Evolutionary conservation across 1,139 yeast species (phyloP).

Genomic region (Candida pseudocylindracea): DNA sequence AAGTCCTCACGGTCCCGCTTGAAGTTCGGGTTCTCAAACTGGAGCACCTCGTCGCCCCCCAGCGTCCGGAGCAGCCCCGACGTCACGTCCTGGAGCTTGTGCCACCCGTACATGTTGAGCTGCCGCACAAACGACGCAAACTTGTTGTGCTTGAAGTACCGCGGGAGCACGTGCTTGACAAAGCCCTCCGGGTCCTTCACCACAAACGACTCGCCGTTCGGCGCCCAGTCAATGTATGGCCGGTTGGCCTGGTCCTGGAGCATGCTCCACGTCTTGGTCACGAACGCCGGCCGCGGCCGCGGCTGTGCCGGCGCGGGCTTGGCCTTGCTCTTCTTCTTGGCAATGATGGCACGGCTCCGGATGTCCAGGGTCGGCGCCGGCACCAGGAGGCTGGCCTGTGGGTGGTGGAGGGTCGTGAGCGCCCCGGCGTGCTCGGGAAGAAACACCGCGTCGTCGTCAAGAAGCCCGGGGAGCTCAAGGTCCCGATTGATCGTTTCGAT

Average conservation of each 20-base stretch:
- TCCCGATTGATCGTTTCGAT: too few species aligned
- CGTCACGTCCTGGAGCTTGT: conserved; percentile 67
- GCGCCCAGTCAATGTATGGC: conserved; percentile 62
- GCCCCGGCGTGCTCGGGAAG: too few species aligned
- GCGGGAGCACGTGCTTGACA: conserved; percentile 62
- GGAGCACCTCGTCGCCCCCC: conserved; percentile 7
- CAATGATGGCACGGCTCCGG: too few species aligned
- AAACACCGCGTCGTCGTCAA: too few species aligned
- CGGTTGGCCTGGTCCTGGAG: conserved; percentile 58
- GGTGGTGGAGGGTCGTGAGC: too few species aligned
- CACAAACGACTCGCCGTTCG: conserved; percentile 68
- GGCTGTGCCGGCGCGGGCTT: conserved; percentile 4
- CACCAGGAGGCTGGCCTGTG: too few species aligned
- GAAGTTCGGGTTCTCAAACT: conserved; percentile 4
- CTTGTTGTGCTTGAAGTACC: conserved; percentile 24
- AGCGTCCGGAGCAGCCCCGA: conserved; percentile 48
- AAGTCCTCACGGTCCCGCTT: conserved; percentile 10
- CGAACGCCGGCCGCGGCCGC: conserved; percentile 58
- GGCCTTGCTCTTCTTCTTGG: conserved; percentile 10
- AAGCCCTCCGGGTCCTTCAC: conserved; percentile 73
- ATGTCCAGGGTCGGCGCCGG: too few species aligned
- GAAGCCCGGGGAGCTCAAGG: too few species aligned
- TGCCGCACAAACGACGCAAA: conserved; percentile 91
- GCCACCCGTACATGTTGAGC: conserved; percentile 96
- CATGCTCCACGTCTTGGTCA: conserved; percentile 87